phyloP scores from a whole-genome alignment of 1,284 basidiomycete species.

The Stereum hirsutum region DNA sequence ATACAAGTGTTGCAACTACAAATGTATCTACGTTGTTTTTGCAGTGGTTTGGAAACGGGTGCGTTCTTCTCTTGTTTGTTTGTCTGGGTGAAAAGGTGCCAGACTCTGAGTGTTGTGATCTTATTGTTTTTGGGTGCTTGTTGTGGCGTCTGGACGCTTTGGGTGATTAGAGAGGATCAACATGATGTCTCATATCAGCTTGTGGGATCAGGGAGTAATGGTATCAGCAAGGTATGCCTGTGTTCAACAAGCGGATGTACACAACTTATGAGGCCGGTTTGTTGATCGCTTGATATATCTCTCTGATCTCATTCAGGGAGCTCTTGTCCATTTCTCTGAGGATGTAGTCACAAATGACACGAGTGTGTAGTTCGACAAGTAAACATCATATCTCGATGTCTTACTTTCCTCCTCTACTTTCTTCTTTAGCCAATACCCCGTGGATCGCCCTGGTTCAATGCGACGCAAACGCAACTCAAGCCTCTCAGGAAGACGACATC shows the following conservation, averaged over 20 bases:
- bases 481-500: constrained; percentile 53
- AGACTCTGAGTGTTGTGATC: too few relatives aligned
- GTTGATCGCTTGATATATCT: too few relatives aligned
- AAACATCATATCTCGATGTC: constrained; percentile 16
- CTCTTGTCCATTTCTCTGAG: constrained; percentile 75
- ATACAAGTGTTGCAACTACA: constrained; percentile 43
- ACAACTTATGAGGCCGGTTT: too few relatives aligned
- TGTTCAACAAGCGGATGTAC: not conserved
- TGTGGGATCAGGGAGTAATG: constrained; percentile 35
- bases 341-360: constrained; percentile 30
- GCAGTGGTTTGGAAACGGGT: constrained; percentile 54
- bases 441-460: constrained; percentile 87
- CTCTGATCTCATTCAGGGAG: constrained; percentile 33
- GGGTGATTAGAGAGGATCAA: too few relatives aligned
- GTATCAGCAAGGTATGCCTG: constrained; percentile 40
- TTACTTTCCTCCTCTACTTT: not conserved
- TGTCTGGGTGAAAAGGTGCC: too few relatives aligned
- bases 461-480: constrained; percentile 63
- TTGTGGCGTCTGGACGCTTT: not conserved
- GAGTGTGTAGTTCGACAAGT: constrained; percentile 24
- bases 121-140: too few relatives aligned
- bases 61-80: constrained; percentile 12
- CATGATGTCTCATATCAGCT: constrained; percentile 54
- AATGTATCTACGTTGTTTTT: constrained; percentile 50
- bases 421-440: constrained; percentile 54